These are phyloP conservation scores for Xylaria acuta DNA, from an alignment of 495 filamentous ascomycete genomes.

Conservation along the genomic window DNA sequence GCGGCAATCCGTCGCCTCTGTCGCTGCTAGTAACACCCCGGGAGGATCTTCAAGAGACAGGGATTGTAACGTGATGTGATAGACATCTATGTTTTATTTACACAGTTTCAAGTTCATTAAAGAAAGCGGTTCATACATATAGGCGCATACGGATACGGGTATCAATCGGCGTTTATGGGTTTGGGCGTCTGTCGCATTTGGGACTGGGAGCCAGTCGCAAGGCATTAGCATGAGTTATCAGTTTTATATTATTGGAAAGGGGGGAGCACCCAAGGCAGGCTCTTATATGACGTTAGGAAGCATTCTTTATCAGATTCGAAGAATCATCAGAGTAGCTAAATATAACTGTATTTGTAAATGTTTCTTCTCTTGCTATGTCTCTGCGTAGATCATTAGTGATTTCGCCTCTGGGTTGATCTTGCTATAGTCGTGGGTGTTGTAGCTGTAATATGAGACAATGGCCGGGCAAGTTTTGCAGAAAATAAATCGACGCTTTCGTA, in stretches of 20 bases:
- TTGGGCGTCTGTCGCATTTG: neutral
- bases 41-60: slow-evolving; percentile 33
- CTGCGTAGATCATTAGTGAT: neutral
- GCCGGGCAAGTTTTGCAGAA: too few species aligned
- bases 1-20: slow-evolving; percentile 36
- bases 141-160: neutral
- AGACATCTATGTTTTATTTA: slow-evolving; percentile 8
- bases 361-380: neutral
- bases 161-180: slow-evolving; percentile 11
- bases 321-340: neutral
- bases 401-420: too few species aligned
- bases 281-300: slow-evolving; percentile 11
- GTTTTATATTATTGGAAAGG: neutral
- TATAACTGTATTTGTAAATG: neutral
- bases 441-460: too few species aligned
- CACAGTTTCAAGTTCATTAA: slow-evolving; percentile 3
- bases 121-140: slow-evolving; percentile 9
- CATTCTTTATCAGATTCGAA: slow-evolving; percentile 5
- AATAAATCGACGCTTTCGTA: too few species aligned
- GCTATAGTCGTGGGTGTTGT: too few species aligned
- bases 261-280: too few species aligned
- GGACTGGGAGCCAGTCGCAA: neutral
- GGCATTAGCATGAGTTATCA: neutral
- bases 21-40: slow-evolving; percentile 21
- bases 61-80: slow-evolving; percentile 42